These are phyloP conservation scores for Pichia inconspicua DNA, from an alignment of 1,139 yeast genomes.

Conservation along the genomic window DNA sequence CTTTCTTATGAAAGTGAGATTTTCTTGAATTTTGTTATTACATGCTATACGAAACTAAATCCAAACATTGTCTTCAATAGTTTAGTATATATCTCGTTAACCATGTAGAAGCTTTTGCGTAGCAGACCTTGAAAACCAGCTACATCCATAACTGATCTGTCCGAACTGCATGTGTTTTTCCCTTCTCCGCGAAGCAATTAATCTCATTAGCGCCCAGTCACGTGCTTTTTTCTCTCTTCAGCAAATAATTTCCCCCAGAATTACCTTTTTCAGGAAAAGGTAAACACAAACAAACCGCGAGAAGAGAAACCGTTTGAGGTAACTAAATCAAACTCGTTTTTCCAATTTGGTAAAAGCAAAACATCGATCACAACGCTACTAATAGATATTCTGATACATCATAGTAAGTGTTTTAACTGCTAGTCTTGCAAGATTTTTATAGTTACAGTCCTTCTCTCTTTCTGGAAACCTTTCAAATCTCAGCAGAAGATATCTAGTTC, in stretches of 20 bases:
- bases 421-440: neutral
- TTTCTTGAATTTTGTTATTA: no score
- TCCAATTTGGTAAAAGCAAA: constrained; percentile 11
- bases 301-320: neutral
- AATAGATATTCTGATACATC: neutral
- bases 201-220: neutral
- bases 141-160: no score
- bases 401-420: neutral
- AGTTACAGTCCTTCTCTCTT: neutral
- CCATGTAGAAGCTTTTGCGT: no score
- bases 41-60: no score
- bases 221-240: neutral
- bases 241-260: neutral
- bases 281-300: constrained; percentile 1
- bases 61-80: no score
- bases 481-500: neutral
- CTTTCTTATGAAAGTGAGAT: no score
- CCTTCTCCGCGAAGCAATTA: no score
- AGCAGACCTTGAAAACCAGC: no score
- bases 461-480: neutral
- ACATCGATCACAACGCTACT: constrained; percentile 4
- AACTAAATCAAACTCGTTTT: neutral
- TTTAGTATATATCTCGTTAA: no score
- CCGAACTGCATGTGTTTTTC: no score
- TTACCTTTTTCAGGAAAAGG: neutral